phyloP scores from a whole-genome alignment of 306 rosid genomes.

The Gastrolobium villosum region DNA sequence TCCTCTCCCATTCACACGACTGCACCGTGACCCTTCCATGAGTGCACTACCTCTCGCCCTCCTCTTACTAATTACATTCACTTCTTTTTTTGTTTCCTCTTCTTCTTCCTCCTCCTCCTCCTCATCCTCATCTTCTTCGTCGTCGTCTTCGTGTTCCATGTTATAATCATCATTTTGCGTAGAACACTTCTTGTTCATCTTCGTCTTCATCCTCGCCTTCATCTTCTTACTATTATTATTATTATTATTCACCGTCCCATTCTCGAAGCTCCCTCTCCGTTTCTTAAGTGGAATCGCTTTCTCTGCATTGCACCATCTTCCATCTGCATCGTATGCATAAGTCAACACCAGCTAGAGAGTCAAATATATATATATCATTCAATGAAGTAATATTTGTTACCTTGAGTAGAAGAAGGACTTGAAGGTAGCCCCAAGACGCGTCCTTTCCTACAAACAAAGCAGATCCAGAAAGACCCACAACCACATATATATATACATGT shows the following conservation, averaged over 20 bases:
- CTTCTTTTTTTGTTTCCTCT: neutral
- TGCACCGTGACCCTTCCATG: slow-evolving; percentile 98
- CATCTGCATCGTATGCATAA: slow-evolving; percentile 28
- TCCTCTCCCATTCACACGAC: slow-evolving; percentile 98
- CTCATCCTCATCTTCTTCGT: slow-evolving; percentile 6
- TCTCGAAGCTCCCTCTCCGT: slow-evolving; percentile 64
- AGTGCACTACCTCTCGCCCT: slow-evolving; percentile 59
- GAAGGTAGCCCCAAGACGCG: slow-evolving; percentile 50
- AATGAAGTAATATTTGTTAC: slow-evolving; percentile 38
- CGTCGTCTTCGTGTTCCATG: neutral
- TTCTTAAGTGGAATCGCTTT: slow-evolving; percentile 79
- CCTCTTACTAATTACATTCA: slow-evolving; percentile 46
- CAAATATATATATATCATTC: neutral
- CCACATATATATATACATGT: slow-evolving; percentile 13
- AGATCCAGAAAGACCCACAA: slow-evolving; percentile 55
- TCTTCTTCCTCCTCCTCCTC: slow-evolving; percentile 12
- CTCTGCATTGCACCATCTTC: slow-evolving; percentile 79
- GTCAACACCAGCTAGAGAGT: neutral
- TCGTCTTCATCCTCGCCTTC: slow-evolving; percentile 60
- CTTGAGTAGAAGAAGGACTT: slow-evolving; percentile 57
- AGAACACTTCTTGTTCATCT: slow-evolving; percentile 64
- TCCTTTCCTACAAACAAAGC: slow-evolving; percentile 60
- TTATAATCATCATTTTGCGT: slow-evolving; percentile 19
- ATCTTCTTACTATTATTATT: slow-evolving; percentile 28
- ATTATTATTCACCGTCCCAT: neutral